These are phyloP conservation scores for Penicillium palitans DNA, from an alignment of 2,329 filamentous ascomycete species.

Conservation along the genomic window DNA sequence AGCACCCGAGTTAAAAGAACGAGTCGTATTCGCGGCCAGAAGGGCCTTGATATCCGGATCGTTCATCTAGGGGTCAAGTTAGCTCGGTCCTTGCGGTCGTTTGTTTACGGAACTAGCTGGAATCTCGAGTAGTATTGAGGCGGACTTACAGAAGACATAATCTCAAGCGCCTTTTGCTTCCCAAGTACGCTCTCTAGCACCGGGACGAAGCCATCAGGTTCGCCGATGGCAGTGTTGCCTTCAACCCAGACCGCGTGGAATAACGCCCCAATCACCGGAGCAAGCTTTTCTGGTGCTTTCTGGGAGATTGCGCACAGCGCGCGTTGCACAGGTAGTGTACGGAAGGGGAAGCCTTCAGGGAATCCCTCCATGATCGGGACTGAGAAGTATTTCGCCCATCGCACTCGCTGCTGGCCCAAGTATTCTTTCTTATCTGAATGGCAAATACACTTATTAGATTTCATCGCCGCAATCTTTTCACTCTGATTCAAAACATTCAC, in stretches of 20 bases:
- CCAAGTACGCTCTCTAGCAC: conserved; percentile 51
- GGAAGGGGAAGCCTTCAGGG: conserved; percentile 55
- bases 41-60: conserved; percentile 48
- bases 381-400: conserved; percentile 56
- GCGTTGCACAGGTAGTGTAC: conserved; percentile 54
- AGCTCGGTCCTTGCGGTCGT: neutral
- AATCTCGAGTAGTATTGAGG: no score
- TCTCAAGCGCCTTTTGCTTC: conserved; percentile 42
- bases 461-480: conserved; percentile 12
- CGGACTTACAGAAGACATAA: conserved; percentile 43
- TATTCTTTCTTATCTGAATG: conserved; percentile 60
- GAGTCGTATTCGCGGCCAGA: conserved; percentile 52
- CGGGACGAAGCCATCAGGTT: conserved; percentile 47
- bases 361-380: conserved; percentile 51
- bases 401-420: conserved; percentile 54
- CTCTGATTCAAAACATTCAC: neutral
- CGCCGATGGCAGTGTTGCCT: conserved; percentile 44
- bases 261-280: conserved; percentile 47
- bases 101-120: neutral
- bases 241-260: conserved; percentile 57
- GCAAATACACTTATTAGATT: conserved; percentile 32
- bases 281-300: conserved; percentile 45
- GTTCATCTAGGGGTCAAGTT: conserved; percentile 15
- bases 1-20: conserved; percentile 56
- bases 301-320: conserved; percentile 52